Evolutionary conservation across 768 basidiomycete genomes (phyloP).

Genomic region (Boletus eberwhitei): DNA sequence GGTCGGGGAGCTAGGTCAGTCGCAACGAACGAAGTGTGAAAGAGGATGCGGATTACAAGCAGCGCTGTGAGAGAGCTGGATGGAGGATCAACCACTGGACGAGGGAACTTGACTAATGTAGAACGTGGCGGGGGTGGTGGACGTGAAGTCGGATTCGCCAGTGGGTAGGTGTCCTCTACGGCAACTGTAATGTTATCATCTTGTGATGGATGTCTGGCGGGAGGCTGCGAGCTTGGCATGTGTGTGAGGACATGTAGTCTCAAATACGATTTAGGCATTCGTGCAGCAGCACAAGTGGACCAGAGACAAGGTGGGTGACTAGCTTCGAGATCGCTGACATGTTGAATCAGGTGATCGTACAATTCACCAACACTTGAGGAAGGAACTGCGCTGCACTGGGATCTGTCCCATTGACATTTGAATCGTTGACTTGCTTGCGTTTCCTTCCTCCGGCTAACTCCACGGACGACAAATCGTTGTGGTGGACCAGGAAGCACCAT

Average conservation of each 20-base stretch:
- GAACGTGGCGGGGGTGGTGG: constrained; percentile 69
- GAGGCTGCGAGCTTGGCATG: constrained; percentile 56
- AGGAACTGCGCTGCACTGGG: constrained; percentile 46
- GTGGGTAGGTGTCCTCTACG: constrained; percentile 53
- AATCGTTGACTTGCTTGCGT: constrained; percentile 56
- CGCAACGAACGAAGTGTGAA: constrained; percentile 74
- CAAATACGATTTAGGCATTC: constrained; percentile 48
- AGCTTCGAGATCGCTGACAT: constrained; percentile 45
- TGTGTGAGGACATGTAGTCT: constrained; percentile 76
- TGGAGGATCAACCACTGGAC: constrained; percentile 61
- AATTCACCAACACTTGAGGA: constrained; percentile 58
- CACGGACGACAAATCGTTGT: constrained; percentile 83
- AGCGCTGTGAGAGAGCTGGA: constrained; percentile 76
- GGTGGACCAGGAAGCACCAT: constrained; percentile 75
- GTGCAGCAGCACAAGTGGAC: constrained; percentile 57
- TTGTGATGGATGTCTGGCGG: constrained; percentile 62
- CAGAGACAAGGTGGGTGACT: constrained; percentile 61
- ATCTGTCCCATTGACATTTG: constrained; percentile 75
- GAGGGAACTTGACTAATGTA: constrained; percentile 54
- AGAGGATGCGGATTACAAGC: constrained; percentile 79
- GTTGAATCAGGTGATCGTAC: constrained; percentile 68
- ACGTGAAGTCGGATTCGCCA: constrained; percentile 60
- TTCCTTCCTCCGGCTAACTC: constrained; percentile 70
- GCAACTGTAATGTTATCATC: constrained; percentile 73
- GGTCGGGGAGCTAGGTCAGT: constrained; percentile 60